Evolutionary conservation across 2,329 filamentous ascomycete species (phyloP), one percentile per base, ranked within the genome.

Genomic region (Talaromyces islandicus): DNA sequence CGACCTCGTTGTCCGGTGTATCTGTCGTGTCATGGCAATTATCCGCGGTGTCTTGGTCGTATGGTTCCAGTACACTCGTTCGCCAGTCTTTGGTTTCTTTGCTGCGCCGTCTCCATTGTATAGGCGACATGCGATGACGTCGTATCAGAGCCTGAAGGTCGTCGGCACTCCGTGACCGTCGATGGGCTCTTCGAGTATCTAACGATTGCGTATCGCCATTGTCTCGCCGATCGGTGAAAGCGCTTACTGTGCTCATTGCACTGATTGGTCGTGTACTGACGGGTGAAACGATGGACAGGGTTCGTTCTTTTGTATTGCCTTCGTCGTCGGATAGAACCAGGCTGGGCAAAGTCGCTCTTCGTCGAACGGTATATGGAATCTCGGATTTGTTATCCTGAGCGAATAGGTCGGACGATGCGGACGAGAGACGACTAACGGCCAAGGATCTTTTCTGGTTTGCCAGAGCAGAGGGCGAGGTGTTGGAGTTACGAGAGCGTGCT

Each of bases 341-440:
- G 60, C 77, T 79, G 1, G 78, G 77, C 17, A 79, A 67, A 1
- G 77, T 79, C 7, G 76, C 77, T 51, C 78, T 72, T 62, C 78
- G 69, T 43, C 69, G 70, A 25, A 68, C 68, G 11, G 60, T 63
- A 14, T 53, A 62, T 14, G 67, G 65, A 19, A 55, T 50, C 5
- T 64, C 62, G 24, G 68, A 59, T 25, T 61, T 63, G n/a, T 14
- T 57, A 43, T 60, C 57, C 46, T 57, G 38, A 32, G n/a, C 54
- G 6, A 57, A 17, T n/a, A 50, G 29, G 38, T 62, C 60, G 27
- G 60, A 62, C 14, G 60, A 62, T 11, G 38, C 35, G 27, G 60
- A 62, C 21, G 60, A 62, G 7, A 54, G 54, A 21, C 57, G 57
- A 14, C 57, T 62, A 32, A 48, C 27, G 7, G 29, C 53, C 41